These are phyloP conservation scores for Cyberlindnera mrakii DNA, from an alignment of 805 yeast species.

Conservation along the genomic window DNA sequence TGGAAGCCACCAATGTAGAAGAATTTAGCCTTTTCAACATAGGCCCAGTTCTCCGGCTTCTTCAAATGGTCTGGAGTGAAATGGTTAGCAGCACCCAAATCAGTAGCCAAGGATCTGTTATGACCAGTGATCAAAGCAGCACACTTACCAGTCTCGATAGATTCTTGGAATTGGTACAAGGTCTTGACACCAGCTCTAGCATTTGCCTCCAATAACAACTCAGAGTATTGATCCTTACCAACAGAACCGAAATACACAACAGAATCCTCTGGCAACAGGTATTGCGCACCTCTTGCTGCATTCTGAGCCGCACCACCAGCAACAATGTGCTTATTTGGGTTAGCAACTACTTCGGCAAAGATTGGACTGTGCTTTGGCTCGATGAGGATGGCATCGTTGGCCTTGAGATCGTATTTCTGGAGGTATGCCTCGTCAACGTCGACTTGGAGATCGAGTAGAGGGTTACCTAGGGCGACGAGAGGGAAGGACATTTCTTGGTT, in stretches of 20 bases:
- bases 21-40: conserved; percentile 72
- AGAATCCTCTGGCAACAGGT: conserved; percentile 69
- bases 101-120: conserved; percentile 91
- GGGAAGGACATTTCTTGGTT: conserved; percentile 46
- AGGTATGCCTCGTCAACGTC: conserved; percentile 63
- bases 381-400: conserved; percentile 85
- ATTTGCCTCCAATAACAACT: conserved; percentile 77
- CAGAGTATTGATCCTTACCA: conserved; percentile 86
- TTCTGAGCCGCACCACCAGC: conserved; percentile 99
- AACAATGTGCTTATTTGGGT: conserved; percentile 57
- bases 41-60: conserved; percentile 83
- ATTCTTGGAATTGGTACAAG: conserved; percentile 73
- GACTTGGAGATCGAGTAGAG: conserved; percentile 82
- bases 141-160: conserved; percentile 90
- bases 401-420: conserved; percentile 76
- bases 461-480: conserved; percentile 87
- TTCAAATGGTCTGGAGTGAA: conserved; percentile 86
- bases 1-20: conserved; percentile 99
- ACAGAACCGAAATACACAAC: conserved; percentile 96
- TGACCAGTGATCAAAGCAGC: conserved; percentile 89
- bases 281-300: conserved; percentile 98
- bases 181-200: conserved; percentile 82
- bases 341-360: conserved; percentile 67
- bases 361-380: conserved; percentile 84
- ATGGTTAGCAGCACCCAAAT: conserved; percentile 96